These are phyloP conservation scores for Cutaneotrichosporon mucoides DNA, from an alignment of 1,284 basidiomycete species.

Conservation along the genomic window DNA sequence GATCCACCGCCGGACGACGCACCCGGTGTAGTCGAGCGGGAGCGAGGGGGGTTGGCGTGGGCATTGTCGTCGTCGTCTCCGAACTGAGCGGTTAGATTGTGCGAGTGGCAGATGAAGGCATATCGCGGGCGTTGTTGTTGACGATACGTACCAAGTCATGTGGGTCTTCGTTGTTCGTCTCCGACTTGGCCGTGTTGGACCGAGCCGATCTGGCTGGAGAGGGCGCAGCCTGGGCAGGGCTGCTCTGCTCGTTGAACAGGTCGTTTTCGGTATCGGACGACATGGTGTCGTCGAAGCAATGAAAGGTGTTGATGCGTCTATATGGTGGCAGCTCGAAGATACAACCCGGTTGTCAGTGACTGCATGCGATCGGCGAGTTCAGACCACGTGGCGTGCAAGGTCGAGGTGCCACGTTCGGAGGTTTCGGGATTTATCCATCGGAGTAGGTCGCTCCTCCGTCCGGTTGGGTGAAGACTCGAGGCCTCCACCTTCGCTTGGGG, in stretches of 20 bases:
- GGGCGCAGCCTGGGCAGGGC: slow-evolving; percentile 3
- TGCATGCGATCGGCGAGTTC: too few relatives aligned
- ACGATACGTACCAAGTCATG: slow-evolving; percentile 22
- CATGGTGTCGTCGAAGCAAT: slow-evolving; percentile 22
- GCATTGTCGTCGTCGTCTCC: slow-evolving; percentile 21
- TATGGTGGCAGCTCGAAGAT: too few relatives aligned
- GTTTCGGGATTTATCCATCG: neutral
- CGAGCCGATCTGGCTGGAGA: slow-evolving; percentile 4
- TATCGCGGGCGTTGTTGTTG: too few relatives aligned
- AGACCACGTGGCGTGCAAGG: neutral
- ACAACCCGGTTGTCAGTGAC: too few relatives aligned
- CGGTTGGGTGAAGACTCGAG: neutral
- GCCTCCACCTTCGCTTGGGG: too few relatives aligned
- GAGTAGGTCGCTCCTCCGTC: slow-evolving; percentile 1
- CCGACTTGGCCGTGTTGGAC: neutral
- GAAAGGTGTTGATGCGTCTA: too few relatives aligned
- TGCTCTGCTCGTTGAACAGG: slow-evolving; percentile 31
- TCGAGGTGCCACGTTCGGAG: neutral
- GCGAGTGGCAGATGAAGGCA: too few relatives aligned
- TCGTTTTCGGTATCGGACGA: slow-evolving; percentile 32
- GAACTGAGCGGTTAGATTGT: too few relatives aligned
- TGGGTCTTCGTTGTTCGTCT: neutral
- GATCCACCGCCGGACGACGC: too few relatives aligned
- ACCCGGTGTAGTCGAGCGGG: slow-evolving; percentile 9
- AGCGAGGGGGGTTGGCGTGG: neutral